Evolutionary conservation across 352 stramenopile species (phyloP), one percentile per base, ranked within the genome.

Genomic region (Globisporangium takayamanum): DNA sequence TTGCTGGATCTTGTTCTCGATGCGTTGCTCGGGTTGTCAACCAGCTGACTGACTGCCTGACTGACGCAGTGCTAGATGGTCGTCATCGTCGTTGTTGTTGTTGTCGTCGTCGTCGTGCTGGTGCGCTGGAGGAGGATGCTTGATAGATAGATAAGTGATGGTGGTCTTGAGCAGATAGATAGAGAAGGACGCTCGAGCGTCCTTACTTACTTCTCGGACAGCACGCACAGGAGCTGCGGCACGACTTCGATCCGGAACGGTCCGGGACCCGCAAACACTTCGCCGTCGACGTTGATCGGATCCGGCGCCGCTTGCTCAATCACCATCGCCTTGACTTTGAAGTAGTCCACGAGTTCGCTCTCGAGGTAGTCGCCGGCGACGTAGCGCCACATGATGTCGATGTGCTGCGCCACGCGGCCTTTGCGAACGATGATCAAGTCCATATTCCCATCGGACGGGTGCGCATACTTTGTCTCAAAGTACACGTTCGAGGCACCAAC

Each of bases 391-490:
- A 49, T 68, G 16, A 92, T 70, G 49, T 88, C 72, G 0, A 75
- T 41, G n/a, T 67, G 76, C 66, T 87, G 62, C 53, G 26, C 41
- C 14, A 80, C 2, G 2, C 63, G 66, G n/a, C 81, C 81, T 54
- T 80, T 80, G 42, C 77, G 78, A 3, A 76, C 79, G 48, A 86
- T 83, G 65, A 91, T 86, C 26, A 92, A 22, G 53, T 92, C 83
- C 67, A 92, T 69, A 61, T 84, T 88, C n/a, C 80, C 83, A 62
- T 90, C 83, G 25, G 78, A 90, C 37, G 80, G 80, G 59, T 92
- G 83, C 30, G 78, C 76, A 50, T 84, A 92, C 68, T 87, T 80
- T 26, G 78, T 83, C 68, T 92, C 82, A 56, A 89, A 88, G 68
- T 89, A 89, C 50, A 90, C 78, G 55, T 92, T 90, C 8, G 80